Base-by-base conservation (phyloP, 805 yeast species). In the Pichia insulana region DNA sequence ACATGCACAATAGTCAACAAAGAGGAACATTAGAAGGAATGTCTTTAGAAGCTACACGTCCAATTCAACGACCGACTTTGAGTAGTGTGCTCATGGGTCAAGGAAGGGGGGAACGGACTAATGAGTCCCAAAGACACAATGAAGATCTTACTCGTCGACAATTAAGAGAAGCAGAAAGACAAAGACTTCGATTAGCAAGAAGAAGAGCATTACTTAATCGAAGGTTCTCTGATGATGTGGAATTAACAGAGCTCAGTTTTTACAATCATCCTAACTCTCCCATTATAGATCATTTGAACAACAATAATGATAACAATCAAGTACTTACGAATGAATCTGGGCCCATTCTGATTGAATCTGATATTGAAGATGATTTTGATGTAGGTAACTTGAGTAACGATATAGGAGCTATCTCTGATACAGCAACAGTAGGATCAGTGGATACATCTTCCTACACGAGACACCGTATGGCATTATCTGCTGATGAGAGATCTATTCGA, bases 301-400 rank as follows among this genome's bases (percentile, higher is more conserved):
- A 7, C 37, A 7, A 4, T 11, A 11, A 28, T 11, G 31, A 7
- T 28, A 6, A 28, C 7, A 22, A 22, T 8, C 25, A 28, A n/a
- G 28, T 26, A 26, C 8, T 8, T 26, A 28, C 13, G 2, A 35
- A 31, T 39, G 46, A n/a, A 42, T 45, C 25, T 45, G 48, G n/a
- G 48, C 56, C 56, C 3, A 54, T 54, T 27, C 37, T 54, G 27
- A 47, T 54, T 25, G 42, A 47, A 4, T 53, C 56, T 0, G 56
- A 54, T 39, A 48, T 39, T 33, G 44, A 41, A 28, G 44, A 41
- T 37, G 33, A 37, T 7, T 30, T 28, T 19, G 35, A 28, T 10
- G 36, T 17, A 11, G 19, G 9, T 10, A 30, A 31, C n/a, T 7
- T 10, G 2, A n/a, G 20, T 9, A 18, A 18, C 16, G 41, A 38